phyloP scores from a whole-genome alignment of 768 basidiomycete genomes.

The Galerina sulciceps region DNA sequence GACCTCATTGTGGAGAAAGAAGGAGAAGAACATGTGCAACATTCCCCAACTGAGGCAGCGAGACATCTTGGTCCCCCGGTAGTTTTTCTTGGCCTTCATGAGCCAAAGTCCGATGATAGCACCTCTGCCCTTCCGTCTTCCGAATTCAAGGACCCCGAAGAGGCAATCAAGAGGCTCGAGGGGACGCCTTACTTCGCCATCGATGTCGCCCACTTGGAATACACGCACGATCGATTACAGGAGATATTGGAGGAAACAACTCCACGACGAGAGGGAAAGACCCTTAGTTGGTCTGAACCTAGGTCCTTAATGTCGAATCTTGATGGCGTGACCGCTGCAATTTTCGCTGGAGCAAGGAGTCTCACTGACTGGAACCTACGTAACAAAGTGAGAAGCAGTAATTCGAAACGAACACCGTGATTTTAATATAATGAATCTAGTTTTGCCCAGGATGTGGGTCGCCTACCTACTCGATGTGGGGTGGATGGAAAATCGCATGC shows the following conservation, averaged over 20 bases:
- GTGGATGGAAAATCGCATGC: slow-evolving; percentile 93
- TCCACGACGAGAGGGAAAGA: slow-evolving; percentile 41
- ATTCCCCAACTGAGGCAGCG: slow-evolving; percentile 52
- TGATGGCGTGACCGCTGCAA: slow-evolving; percentile 66
- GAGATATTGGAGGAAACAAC: slow-evolving; percentile 42
- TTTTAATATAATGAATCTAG: slow-evolving; percentile 38
- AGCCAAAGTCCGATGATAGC: slow-evolving; percentile 41
- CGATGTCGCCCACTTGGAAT: slow-evolving; percentile 63
- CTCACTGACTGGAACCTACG: slow-evolving; percentile 93
- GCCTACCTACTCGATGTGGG: slow-evolving; percentile 85
- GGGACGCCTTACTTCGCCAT: slow-evolving; percentile 89
- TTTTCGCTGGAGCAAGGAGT: slow-evolving; percentile 80
- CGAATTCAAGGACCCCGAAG: slow-evolving; percentile 61
- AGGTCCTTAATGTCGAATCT: slow-evolving; percentile 59
- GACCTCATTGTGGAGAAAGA: slow-evolving; percentile 36
- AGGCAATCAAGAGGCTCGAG: slow-evolving; percentile 59
- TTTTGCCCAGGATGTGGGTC: slow-evolving; percentile 91
- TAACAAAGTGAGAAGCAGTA: slow-evolving; percentile 64
- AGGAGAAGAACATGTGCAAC: slow-evolving; percentile 23
- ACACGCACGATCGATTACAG: slow-evolving; percentile 34
- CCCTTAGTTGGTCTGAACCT: slow-evolving; percentile 68
- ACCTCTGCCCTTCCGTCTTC: slow-evolving; percentile 64
- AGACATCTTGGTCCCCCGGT: slow-evolving; percentile 63
- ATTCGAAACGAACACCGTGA: not conserved
- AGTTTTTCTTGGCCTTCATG: slow-evolving; percentile 83